phyloP scores from a whole-genome alignment of 805 yeast species.

The Spathaspora arborariae region DNA sequence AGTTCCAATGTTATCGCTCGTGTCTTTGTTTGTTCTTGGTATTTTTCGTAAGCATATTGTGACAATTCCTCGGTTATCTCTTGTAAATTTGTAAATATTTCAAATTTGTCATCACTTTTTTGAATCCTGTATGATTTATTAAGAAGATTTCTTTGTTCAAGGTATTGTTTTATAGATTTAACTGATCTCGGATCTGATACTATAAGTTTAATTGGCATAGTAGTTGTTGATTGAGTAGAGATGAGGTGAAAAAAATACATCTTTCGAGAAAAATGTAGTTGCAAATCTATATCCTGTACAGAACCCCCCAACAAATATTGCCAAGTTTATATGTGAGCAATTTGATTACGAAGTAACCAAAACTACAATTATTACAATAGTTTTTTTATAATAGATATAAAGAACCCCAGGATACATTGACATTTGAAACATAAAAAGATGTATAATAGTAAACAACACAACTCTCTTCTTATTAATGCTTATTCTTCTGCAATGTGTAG shows the following conservation, averaged over 20 bases:
- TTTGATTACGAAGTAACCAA: no score
- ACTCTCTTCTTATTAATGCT: no score
- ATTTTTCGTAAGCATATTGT: background rate
- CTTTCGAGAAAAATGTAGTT: background rate
- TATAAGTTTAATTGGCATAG: constrained; percentile 7
- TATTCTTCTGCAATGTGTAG: no score
- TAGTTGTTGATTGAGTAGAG: background rate
- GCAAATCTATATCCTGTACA: no score
- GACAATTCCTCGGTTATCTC: constrained; percentile 6
- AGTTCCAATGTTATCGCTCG: constrained; percentile 1
- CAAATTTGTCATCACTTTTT: constrained; percentile 6
- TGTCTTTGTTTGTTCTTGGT: background rate
- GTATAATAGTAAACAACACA: no score
- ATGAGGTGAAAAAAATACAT: background rate
- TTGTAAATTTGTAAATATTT: constrained; percentile 13
- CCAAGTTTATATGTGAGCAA: no score
- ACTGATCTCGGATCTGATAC: constrained; percentile 11
- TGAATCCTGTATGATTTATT: constrained; percentile 17
- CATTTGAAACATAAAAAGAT: no score
- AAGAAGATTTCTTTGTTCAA: constrained; percentile 13
- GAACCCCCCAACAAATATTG: no score
- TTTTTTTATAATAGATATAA: no score
- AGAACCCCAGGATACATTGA: no score
- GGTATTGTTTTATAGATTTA: constrained; percentile 16
- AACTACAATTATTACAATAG: no score